Percentiles rank a stretch among this genome's conserved stretches.
Conservation (phyloP, 2,329 filamentous ascomycete species). For the Nannizzia gypsea region DNA sequence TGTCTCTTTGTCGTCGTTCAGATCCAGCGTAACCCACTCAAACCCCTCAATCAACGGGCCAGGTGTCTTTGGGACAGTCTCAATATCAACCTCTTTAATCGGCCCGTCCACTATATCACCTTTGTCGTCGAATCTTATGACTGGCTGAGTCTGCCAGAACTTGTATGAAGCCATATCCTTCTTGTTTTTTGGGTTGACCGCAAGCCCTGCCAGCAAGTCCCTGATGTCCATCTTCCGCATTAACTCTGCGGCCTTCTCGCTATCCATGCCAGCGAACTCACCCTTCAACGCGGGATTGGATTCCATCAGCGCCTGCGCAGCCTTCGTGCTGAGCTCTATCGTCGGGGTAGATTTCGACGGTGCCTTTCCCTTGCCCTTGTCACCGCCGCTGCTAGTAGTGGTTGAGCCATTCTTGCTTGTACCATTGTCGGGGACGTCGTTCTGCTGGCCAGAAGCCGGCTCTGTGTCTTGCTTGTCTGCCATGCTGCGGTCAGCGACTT, state of each 20-base stretch:
- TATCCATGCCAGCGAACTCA: constrained; percentile 60
- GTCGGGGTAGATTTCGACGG: constrained; percentile 17
- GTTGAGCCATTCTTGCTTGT: neutral
- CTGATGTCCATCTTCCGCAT: constrained; percentile 39
- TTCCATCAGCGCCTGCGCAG: constrained; percentile 32
- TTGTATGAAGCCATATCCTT: constrained; percentile 98
- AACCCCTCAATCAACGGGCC: constrained; percentile 68
- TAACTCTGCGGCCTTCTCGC: constrained; percentile 44
- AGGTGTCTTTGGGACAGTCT: constrained; percentile 67
- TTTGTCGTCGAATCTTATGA: constrained; percentile 62
- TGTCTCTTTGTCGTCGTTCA: constrained; percentile 63
- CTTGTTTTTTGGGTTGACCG: constrained; percentile 70
- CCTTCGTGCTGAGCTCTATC: constrained; percentile 27
- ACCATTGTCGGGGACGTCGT: neutral
- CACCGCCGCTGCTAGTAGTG: constrained; percentile 7
- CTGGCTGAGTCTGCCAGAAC: constrained; percentile 97
- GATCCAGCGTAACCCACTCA: constrained; percentile 86
- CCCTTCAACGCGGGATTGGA: constrained; percentile 53
- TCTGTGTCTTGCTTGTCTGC: neutral
- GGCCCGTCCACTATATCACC: constrained; percentile 61
- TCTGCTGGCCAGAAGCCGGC: constrained; percentile 1
- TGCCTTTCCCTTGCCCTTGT: constrained; percentile 16
- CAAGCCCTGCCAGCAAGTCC: constrained; percentile 42
- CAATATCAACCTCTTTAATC: constrained; percentile 66
- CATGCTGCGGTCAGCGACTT: neutral